A percentile compares a stretch with the other conserved stretches of the same genome.
Conservation (phyloP, 2,329 filamentous ascomycete genomes). For the Chrysoporthe austroafricana region DNA sequence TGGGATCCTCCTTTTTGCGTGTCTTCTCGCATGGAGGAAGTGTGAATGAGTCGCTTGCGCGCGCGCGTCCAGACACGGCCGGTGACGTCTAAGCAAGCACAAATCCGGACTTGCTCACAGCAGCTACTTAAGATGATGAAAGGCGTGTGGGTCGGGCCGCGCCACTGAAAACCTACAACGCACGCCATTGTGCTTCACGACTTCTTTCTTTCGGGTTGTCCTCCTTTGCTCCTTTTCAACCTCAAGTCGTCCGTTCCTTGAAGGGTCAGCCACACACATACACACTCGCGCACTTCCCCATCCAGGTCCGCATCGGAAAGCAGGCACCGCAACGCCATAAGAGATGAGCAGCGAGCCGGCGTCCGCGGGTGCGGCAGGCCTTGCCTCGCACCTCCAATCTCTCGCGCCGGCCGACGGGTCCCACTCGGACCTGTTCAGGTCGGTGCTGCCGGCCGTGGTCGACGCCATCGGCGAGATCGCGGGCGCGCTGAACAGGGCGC, state of each 20-base stretch:
- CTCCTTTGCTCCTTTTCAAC: not conserved
- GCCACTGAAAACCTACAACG: not conserved
- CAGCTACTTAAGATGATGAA: too few relatives aligned
- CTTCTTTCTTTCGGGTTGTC: not conserved
- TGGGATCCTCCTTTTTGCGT: too few relatives aligned
- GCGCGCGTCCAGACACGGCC: not conserved
- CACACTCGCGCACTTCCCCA: not conserved
- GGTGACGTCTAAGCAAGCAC: not conserved
- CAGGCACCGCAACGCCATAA: not conserved
- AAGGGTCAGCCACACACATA: not conserved
- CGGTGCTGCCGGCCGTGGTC: slow-evolving; percentile 55
- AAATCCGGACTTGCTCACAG: not conserved
- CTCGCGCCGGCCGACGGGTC: slow-evolving; percentile 32
- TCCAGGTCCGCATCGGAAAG: not conserved
- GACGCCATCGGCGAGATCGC: slow-evolving; percentile 50
- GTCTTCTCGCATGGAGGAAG: not conserved
- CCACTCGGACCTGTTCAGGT: slow-evolving; percentile 43
- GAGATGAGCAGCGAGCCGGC: slow-evolving; percentile 1
- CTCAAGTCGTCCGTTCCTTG: not conserved
- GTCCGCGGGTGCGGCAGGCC: not conserved
- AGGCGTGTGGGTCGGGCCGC: not conserved
- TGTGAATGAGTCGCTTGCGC: not conserved
- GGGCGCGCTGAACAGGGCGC: slow-evolving; percentile 46
- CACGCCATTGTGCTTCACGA: not conserved
- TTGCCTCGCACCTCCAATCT: slow-evolving; percentile 31